These are phyloP conservation scores for Huntiella abstrusa DNA, from an alignment of 2,329 filamentous ascomycete genomes.

Conservation along the genomic window DNA sequence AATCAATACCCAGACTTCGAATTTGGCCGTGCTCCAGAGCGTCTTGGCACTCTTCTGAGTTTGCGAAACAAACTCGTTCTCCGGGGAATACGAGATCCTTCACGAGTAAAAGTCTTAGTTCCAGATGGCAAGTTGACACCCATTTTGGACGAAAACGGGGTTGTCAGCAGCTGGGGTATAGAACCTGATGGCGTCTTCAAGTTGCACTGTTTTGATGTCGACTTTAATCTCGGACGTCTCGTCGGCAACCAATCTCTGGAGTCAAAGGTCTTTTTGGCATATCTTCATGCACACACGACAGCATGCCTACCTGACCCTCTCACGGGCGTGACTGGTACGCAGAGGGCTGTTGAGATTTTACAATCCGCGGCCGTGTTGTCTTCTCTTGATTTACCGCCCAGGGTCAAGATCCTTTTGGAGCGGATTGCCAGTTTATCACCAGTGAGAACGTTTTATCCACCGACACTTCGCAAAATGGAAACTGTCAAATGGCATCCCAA, in stretches of 20 bases:
- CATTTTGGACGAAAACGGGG: too few species aligned
- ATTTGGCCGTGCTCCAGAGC: too few species aligned
- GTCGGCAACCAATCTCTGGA: constrained; percentile 30
- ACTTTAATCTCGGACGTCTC: constrained; percentile 29
- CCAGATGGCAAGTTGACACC: background rate
- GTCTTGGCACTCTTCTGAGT: background rate
- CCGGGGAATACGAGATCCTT: constrained; percentile 6
- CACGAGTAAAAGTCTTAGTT: constrained; percentile 21
- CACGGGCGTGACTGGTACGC: constrained; percentile 31
- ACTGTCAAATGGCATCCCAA: constrained; percentile 22
- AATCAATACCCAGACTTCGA: too few species aligned
- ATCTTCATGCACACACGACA: constrained; percentile 36
- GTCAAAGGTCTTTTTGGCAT: constrained; percentile 31
- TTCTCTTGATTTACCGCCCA: constrained; percentile 21
- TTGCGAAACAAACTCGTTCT: constrained; percentile 26
- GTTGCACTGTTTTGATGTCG: constrained; percentile 28
- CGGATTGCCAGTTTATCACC: constrained; percentile 25
- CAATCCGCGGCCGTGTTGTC: constrained; percentile 29
- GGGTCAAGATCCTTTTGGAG: constrained; percentile 19
- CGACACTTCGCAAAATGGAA: constrained; percentile 25
- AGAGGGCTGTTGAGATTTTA: constrained; percentile 31
- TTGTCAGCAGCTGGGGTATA: too few species aligned
- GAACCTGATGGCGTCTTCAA: too few species aligned
- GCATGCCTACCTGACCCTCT: constrained; percentile 30
- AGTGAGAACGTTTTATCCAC: constrained; percentile 25